Conservation (phyloP, 192 early-diverging fungal genomes). For the Phycomyces blakesleeanus region DNA sequence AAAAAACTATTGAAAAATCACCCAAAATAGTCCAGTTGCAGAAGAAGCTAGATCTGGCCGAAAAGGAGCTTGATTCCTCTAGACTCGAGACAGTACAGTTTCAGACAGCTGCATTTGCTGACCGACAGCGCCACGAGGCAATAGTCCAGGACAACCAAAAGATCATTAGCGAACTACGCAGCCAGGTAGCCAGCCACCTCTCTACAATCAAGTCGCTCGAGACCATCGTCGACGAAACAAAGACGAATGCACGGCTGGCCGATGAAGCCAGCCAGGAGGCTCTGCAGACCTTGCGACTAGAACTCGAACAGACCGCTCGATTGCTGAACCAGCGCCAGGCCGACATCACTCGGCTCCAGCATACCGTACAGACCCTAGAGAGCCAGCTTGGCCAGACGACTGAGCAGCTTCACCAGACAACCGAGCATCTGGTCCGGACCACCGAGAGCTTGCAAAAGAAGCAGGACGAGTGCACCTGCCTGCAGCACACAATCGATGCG, state of each 20-base stretch:
- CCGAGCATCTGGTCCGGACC: background rate
- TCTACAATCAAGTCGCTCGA: constrained; percentile 1
- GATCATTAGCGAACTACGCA: constrained; percentile 2
- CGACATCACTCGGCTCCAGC: no score
- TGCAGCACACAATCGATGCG: no score
- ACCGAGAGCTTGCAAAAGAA: background rate
- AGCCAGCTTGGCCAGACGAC: background rate
- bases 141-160: background rate
- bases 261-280: background rate
- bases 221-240: background rate
- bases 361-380: no score
- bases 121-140: background rate
- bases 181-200: background rate
- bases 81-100: constrained; percentile 1
- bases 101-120: constrained; percentile 5
- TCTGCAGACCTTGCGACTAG: background rate
- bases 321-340: background rate
- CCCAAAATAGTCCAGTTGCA: constrained; percentile 12
- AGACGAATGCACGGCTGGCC: background rate
- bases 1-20: constrained; percentile 12
- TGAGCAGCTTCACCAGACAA: constrained; percentile 8
- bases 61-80: background rate
- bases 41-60: constrained; percentile 18
- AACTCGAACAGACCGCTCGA: background rate
- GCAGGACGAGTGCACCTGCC: background rate